Percentiles rank a stretch among this genome's conserved stretches.
Conservation (phyloP, 495 filamentous ascomycete species). For the Penicillium parvum region DNA sequence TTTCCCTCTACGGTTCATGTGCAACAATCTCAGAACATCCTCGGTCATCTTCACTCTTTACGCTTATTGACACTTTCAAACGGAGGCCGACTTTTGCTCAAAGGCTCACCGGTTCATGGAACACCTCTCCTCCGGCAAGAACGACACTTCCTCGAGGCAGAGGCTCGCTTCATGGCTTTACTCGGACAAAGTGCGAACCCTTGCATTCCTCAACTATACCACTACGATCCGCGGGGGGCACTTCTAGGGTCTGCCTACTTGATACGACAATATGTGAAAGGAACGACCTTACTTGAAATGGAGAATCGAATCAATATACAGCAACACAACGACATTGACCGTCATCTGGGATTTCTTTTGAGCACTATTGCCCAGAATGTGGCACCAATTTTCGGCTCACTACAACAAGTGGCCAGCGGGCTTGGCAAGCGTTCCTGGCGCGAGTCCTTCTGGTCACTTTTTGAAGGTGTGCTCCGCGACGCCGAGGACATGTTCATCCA, state of each 20-base stretch:
- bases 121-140: slow-evolving; percentile 57
- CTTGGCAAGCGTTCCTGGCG: slow-evolving; percentile 55
- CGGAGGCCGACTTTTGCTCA: slow-evolving; percentile 48
- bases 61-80: slow-evolving; percentile 52
- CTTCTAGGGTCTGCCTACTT: slow-evolving; percentile 44
- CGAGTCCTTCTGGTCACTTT: slow-evolving; percentile 54
- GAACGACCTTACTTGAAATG: slow-evolving; percentile 40
- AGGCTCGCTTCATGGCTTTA: slow-evolving; percentile 50
- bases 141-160: slow-evolving; percentile 49
- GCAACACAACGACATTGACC: slow-evolving; percentile 43
- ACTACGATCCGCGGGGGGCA: slow-evolving; percentile 41
- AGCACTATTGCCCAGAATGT: slow-evolving; percentile 36
- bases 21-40: slow-evolving; percentile 40
- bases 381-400: slow-evolving; percentile 46
- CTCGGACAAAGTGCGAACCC: slow-evolving; percentile 42
- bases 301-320: slow-evolving; percentile 29
- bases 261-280: slow-evolving; percentile 45
- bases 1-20: slow-evolving; percentile 39
- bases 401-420: slow-evolving; percentile 43
- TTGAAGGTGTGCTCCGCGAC: slow-evolving; percentile 62
- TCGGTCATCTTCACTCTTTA: slow-evolving; percentile 49
- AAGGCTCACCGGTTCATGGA: slow-evolving; percentile 47
- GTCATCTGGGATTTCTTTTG: slow-evolving; percentile 31
- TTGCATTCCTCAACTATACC: slow-evolving; percentile 49
- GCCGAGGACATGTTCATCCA: slow-evolving; percentile 66